Conservation (phyloP, 2,329 filamentous ascomycete species). For the Lasiodiplodia sp. region DNA sequence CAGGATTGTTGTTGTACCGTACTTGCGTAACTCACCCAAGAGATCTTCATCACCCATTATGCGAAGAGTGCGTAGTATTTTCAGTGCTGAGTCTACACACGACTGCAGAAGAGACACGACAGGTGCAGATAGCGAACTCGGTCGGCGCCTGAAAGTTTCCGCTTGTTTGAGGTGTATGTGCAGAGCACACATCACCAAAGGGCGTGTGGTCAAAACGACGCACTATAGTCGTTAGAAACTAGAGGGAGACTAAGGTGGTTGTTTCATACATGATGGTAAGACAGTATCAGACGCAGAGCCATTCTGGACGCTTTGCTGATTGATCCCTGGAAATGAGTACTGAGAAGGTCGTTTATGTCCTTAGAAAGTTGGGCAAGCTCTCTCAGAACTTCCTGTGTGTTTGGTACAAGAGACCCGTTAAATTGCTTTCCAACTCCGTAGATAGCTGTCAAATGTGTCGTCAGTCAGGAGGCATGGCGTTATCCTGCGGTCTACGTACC, state of each 20-base stretch:
- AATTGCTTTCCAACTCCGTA: conserved; percentile 1
- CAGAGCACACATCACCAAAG: conserved; percentile 2
- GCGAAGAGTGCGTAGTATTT: background rate
- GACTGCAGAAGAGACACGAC: background rate
- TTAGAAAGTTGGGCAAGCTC: background rate
- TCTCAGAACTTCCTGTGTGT: background rate
- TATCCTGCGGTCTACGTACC: background rate
- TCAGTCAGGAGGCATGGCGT: no score
- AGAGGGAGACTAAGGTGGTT: no score
- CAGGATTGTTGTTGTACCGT: background rate
- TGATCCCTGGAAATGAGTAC: background rate
- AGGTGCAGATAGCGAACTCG: background rate
- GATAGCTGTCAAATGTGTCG: background rate
- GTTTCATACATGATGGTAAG: background rate
- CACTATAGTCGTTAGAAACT: background rate
- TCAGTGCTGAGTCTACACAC: background rate
- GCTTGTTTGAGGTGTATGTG: background rate
- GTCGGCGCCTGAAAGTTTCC: background rate
- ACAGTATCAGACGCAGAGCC: background rate
- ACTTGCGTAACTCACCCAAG: background rate
- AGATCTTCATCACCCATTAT: background rate
- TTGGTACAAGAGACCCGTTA: background rate
- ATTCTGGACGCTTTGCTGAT: background rate
- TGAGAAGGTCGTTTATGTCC: background rate
- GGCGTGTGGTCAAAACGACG: background rate